Conservation (phyloP, 2,329 filamentous ascomycete species). For the Trichoderma citrinoviride region DNA sequence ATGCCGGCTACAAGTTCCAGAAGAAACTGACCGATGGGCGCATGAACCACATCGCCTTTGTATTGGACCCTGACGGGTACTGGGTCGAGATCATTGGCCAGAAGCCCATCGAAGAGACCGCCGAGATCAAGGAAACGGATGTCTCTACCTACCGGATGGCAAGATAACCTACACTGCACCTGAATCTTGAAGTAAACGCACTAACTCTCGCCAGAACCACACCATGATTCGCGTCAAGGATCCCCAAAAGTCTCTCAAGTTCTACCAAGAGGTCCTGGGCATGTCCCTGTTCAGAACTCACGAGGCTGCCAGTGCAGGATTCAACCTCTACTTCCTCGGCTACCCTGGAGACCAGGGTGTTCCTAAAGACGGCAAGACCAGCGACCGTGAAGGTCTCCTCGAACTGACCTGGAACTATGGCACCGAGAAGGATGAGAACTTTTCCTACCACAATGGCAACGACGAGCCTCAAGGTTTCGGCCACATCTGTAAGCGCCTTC, state of each 20-base stretch:
- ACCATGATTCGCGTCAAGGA: constrained; percentile 95
- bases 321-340: constrained; percentile 91
- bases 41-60: constrained; percentile 88
- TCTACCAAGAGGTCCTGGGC: constrained; percentile 82
- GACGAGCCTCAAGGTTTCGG: constrained; percentile 89
- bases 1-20: constrained; percentile 89
- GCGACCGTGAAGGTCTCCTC: constrained; percentile 75
- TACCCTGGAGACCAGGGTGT: constrained; percentile 62
- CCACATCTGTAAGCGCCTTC: constrained; percentile 68
- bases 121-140: constrained; percentile 70
- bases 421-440: constrained; percentile 79
- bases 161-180: constrained; percentile 14
- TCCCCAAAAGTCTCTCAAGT: constrained; percentile 68
- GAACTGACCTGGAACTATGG: constrained; percentile 85
- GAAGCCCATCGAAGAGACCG: constrained; percentile 68
- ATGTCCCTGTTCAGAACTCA: constrained; percentile 76
- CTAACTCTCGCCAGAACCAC: constrained; percentile 59
- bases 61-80: constrained; percentile 81
- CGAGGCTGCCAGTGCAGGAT: constrained; percentile 68
- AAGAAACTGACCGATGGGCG: constrained; percentile 89
- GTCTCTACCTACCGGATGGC: constrained; percentile 70
- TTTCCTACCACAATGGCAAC: constrained; percentile 92
- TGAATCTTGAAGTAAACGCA: neutral
- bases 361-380: constrained; percentile 53
- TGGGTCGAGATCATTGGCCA: constrained; percentile 82